Conservation (phyloP, 1,139 yeast genomes). For the Meyerozyma carpophila region DNA sequence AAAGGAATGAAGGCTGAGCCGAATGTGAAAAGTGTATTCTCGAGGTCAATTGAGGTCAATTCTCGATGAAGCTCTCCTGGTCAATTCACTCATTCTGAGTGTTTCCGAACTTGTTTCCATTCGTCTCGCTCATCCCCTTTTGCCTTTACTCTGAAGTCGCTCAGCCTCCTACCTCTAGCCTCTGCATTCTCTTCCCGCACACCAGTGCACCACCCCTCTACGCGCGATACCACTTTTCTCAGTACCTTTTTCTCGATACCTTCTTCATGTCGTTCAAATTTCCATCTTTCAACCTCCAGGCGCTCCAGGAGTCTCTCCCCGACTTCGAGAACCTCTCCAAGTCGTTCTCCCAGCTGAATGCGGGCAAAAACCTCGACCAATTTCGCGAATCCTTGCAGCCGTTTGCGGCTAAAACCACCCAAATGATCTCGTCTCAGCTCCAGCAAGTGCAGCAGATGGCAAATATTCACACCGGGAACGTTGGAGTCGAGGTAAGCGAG, state of each 20-base stretch:
- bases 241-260: neutral
- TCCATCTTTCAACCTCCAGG: slow-evolving; percentile 42
- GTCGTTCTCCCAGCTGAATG: slow-evolving; percentile 35
- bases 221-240: neutral
- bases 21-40: too few relatives aligned
- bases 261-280: slow-evolving; percentile 45
- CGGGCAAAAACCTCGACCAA: slow-evolving; percentile 35
- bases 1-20: too few relatives aligned
- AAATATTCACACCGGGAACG: slow-evolving; percentile 13
- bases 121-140: too few relatives aligned
- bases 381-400: slow-evolving; percentile 40
- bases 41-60: too few relatives aligned
- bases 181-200: neutral
- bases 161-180: neutral
- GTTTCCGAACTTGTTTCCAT: neutral
- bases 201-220: neutral
- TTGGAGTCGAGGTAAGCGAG: slow-evolving; percentile 47
- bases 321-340: slow-evolving; percentile 33
- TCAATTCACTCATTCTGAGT: too few relatives aligned
- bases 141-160: neutral
- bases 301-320: slow-evolving; percentile 42
- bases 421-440: slow-evolving; percentile 33
- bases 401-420: slow-evolving; percentile 36
- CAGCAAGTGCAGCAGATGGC: slow-evolving; percentile 44
- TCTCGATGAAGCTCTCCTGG: too few relatives aligned